phyloP scores from a whole-genome alignment of 441 rosid species.

The Syzygium syzygioides region DNA sequence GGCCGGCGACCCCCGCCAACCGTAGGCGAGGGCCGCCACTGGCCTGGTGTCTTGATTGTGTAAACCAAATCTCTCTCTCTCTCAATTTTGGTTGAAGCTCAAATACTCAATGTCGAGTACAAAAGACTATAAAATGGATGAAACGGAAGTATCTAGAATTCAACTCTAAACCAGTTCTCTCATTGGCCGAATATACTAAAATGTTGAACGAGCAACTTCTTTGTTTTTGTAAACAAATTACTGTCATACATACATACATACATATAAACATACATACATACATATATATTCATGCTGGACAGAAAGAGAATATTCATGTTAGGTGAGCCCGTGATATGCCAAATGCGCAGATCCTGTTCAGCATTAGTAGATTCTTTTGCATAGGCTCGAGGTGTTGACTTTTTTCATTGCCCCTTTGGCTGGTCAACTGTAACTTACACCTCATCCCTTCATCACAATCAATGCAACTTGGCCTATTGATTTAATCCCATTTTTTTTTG shows the following conservation, averaged over 20 bases:
- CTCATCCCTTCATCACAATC: not conserved
- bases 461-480: not conserved
- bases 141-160: not conserved
- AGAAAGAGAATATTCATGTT: not conserved
- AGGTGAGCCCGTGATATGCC: not conserved
- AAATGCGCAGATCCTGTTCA: not conserved
- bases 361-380: not conserved
- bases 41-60: not conserved
- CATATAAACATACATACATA: not conserved
- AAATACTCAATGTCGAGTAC: not conserved
- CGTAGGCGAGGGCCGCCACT: too few relatives aligned
- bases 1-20: too few relatives aligned
- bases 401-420: not conserved
- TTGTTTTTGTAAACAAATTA: not conserved
- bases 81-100: not conserved
- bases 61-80: not conserved
- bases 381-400: not conserved
- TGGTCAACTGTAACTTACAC: not conserved
- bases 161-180: not conserved
- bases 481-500: not conserved
- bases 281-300: not conserved
- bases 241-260: not conserved
- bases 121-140: not conserved
- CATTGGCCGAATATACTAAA: not conserved
- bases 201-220: not conserved